phyloP scores from a whole-genome alignment of 371 early-diverging fungal genomes.

The Smittium culicis region DNA sequence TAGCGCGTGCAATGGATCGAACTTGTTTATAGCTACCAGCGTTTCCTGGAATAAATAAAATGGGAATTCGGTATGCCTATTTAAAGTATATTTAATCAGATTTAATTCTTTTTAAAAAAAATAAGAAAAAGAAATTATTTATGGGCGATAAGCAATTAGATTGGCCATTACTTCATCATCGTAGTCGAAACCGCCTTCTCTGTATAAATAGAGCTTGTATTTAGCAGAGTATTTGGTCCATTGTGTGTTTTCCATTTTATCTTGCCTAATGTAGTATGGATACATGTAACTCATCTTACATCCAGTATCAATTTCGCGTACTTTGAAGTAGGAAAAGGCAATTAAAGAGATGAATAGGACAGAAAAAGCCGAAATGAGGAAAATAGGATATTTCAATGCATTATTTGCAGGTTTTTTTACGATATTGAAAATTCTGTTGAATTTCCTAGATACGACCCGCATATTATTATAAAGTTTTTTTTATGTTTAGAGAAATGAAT shows the following conservation, averaged over 20 bases:
- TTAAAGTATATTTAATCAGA: too few relatives aligned
- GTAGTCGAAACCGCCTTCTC: conserved; percentile 44
- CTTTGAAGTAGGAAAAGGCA: conserved; percentile 32
- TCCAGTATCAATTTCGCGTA: conserved; percentile 47
- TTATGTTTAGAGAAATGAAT: too few relatives aligned
- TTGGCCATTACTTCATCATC: conserved; percentile 14
- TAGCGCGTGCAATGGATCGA: conserved; percentile 62
- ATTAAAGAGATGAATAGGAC: too few relatives aligned
- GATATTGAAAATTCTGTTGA: too few relatives aligned
- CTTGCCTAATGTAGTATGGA: conserved; percentile 52
- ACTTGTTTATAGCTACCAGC: conserved; percentile 86
- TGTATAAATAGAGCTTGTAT: conserved; percentile 63
- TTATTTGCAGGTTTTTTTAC: too few relatives aligned
- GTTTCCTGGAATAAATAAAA: conserved; percentile 88
- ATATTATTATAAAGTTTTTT: too few relatives aligned
- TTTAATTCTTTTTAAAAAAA: too few relatives aligned
- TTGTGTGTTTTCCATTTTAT: conserved; percentile 40
- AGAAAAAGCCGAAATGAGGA: too few relatives aligned
- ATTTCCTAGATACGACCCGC: too few relatives aligned
- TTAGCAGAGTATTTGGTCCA: conserved; percentile 57
- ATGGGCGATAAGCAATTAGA: conserved; percentile 1
- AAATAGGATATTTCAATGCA: too few relatives aligned
- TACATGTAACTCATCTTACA: conserved; percentile 74
- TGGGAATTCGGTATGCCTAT: conserved; percentile 46
- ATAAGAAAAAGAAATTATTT: too few relatives aligned